Evolutionary conservation across 2,329 filamentous ascomycete species (phyloP).

Genomic region (Trichoderma afroharzianum): DNA sequence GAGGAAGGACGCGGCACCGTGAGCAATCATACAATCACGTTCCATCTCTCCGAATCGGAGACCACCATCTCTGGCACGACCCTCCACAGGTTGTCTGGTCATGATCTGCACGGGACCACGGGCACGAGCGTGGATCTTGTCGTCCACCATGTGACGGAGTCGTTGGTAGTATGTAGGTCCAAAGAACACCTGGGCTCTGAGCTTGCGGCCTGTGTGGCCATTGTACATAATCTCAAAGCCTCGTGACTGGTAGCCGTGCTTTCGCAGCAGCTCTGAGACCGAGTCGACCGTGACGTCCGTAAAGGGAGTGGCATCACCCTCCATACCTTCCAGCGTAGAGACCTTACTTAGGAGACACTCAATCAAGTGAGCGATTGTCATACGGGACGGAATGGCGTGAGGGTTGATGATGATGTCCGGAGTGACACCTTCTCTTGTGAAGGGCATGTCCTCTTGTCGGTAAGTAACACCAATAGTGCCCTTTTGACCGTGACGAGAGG

Average conservation of each 20-base stretch:
- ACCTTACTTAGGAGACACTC: slow-evolving; percentile 98
- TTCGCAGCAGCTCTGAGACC: slow-evolving; percentile 78
- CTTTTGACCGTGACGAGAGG: slow-evolving; percentile 97
- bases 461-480: slow-evolving; percentile 99
- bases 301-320: slow-evolving; percentile 96
- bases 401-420: slow-evolving; percentile 99
- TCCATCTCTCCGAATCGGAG: slow-evolving; percentile 99
- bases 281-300: slow-evolving; percentile 96
- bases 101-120: slow-evolving; percentile 95
- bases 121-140: slow-evolving; percentile 99
- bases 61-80: slow-evolving; percentile 96
- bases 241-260: slow-evolving; percentile 92
- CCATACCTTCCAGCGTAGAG: slow-evolving; percentile 84
- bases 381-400: slow-evolving; percentile 98
- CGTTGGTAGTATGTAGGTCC: slow-evolving; percentile 99
- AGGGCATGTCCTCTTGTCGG: slow-evolving; percentile 97
- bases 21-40: slow-evolving; percentile 99
- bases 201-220: slow-evolving; percentile 90
- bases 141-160: slow-evolving; percentile 98
- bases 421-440: slow-evolving; percentile 83
- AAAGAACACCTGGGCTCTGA: slow-evolving; percentile 92
- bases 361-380: slow-evolving; percentile 99
- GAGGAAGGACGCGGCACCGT: slow-evolving; percentile 92
- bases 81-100: slow-evolving; percentile 94
- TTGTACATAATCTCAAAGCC: slow-evolving; percentile 99